Evolutionary conservation across 2,329 filamentous ascomycete species (phyloP), one percentile per base, ranked within the genome.

Genomic region (Magnaporthales sp.): DNA sequence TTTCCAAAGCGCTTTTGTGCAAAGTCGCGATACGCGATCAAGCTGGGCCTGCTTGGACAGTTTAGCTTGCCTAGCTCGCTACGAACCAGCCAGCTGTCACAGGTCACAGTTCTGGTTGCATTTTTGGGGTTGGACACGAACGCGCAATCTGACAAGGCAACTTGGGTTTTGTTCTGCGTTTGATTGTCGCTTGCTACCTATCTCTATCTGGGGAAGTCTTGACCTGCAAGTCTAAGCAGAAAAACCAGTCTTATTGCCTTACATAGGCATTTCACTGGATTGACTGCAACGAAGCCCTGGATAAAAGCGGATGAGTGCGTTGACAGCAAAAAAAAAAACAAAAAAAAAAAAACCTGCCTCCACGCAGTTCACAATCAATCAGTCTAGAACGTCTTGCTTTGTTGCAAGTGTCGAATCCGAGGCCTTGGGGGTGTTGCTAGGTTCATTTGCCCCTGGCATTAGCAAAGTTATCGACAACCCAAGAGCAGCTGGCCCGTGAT

Each of bases 401-500:
- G 56, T 60, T 19, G 56, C 56, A 60, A 29, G 56, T 60, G 56
- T 51, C 38, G 19, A n/a, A 51, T 51, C 19, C 19, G 38, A 19
- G 29, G 56, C 56, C 24, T 26, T 24, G 56, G 56, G 56, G 56
- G 24, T 27, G 56, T 7, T 27, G 24, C 24, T 60, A 60, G 24
- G 56, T 60, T 60, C 2, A 27, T 60, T 51, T 15, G 56, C 56
- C 26, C 56, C 29, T 60, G 24, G 56, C 56, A 27, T 60, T 27
- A 27, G 56, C 56, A 60, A 60, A 60, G 56, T 60, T 60, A 60
- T 60, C 56, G 56, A 60, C 27, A 27, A 26, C 27, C 56, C 27
- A 60, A 60, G 38, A 30, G 27, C 56, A 60, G 56, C 56, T 60
- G 56, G 56, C 56, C 56, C 56, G 56, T 60, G 56, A 60, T 27